Evolutionary conservation across 768 basidiomycete species (phyloP).

Genomic region (Boletus rex-veris): DNA sequence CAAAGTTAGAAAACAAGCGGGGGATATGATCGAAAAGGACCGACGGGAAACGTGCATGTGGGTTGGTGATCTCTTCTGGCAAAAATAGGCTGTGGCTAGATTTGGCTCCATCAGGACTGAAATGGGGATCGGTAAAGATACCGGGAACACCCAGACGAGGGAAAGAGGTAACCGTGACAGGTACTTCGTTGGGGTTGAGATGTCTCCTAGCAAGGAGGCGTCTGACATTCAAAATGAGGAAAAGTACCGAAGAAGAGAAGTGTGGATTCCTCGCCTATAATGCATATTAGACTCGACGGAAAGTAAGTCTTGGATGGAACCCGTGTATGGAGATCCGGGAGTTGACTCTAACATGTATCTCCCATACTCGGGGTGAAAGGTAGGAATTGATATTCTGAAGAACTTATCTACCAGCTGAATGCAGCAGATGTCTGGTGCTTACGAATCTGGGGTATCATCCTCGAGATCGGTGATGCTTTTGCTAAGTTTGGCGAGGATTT

Average conservation of each 20-base stretch:
- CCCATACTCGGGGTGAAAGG: constrained; percentile 97
- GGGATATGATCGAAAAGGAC: constrained; percentile 34
- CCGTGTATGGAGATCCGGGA: constrained; percentile 92
- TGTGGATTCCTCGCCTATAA: constrained; percentile 55
- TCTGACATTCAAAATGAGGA: constrained; percentile 38
- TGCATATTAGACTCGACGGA: constrained; percentile 95
- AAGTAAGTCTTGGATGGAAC: constrained; percentile 79
- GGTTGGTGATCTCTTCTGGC: constrained; percentile 94
- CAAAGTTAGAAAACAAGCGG: constrained; percentile 10
- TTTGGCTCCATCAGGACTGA: constrained; percentile 65
- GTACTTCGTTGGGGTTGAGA: constrained; percentile 81
- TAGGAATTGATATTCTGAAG: constrained; percentile 69
- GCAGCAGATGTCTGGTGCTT: constrained; percentile 25
- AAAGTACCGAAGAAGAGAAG: not conserved
- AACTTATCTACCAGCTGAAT: not conserved
- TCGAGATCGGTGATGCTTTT: constrained; percentile 65
- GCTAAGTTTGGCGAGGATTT: constrained; percentile 81
- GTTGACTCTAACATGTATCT: constrained; percentile 99
- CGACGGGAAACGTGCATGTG: constrained; percentile 96
- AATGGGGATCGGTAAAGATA: constrained; percentile 89
- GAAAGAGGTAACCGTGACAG: constrained; percentile 92
- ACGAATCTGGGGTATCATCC: constrained; percentile 51
- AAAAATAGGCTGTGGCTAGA: constrained; percentile 94
- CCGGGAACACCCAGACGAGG: constrained; percentile 87
- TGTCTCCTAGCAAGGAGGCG: constrained; percentile 81